These are phyloP conservation scores for Pseudogymnoascus sp. DNA, from an alignment of 2,329 filamentous ascomycete species.

Conservation along the genomic window DNA sequence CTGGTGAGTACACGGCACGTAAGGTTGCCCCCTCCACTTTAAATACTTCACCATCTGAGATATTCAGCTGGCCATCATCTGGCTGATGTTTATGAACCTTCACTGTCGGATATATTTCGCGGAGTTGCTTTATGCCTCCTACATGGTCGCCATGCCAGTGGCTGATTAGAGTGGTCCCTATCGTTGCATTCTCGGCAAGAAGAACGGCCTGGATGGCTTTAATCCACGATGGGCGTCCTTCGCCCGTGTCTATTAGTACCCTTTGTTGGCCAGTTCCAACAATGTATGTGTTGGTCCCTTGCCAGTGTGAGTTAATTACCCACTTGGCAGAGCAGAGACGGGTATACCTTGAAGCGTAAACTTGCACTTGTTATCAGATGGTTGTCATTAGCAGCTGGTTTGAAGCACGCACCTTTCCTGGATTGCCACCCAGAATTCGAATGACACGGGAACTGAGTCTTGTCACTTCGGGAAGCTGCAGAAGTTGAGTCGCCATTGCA, in stretches of 20 bases:
- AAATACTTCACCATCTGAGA: constrained; percentile 47
- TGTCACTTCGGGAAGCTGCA: constrained; percentile 58
- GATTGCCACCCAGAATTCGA: constrained; percentile 82
- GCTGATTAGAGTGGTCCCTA: constrained; percentile 67
- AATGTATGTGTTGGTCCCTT: constrained; percentile 92
- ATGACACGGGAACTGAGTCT: constrained; percentile 70
- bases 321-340: background rate
- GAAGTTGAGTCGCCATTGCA: constrained; percentile 26
- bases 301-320: constrained; percentile 36
- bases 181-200: constrained; percentile 54
- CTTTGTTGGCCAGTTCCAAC: constrained; percentile 65
- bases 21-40: constrained; percentile 54
- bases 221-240: constrained; percentile 67
- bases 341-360: constrained; percentile 52
- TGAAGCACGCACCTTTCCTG: constrained; percentile 60
- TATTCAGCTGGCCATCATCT: constrained; percentile 41
- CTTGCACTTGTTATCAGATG: constrained; percentile 27
- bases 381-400: constrained; percentile 2
- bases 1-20: constrained; percentile 55
- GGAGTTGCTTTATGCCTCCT: constrained; percentile 63
- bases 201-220: constrained; percentile 56
- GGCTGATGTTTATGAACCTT: constrained; percentile 60
- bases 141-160: constrained; percentile 92
- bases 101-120: constrained; percentile 52
- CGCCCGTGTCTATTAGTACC: constrained; percentile 82